Evolutionary conservation across 345 rosid genomes (phyloP), one percentile per base, ranked within the genome.

Genomic region (Noccaea bulbosa): DNA sequence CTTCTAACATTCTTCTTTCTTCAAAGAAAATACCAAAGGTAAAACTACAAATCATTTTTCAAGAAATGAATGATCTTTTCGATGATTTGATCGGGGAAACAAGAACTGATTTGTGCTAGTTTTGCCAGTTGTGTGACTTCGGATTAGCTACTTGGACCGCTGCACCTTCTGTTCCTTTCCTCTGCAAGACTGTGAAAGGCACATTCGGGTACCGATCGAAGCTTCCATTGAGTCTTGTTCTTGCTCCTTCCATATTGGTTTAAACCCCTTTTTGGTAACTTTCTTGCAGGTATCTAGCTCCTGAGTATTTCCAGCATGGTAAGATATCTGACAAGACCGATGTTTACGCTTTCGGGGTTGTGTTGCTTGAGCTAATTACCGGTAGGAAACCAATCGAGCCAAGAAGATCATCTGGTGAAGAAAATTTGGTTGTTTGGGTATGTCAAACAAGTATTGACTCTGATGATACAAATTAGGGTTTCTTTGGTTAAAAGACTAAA

Each of bases 91-190:
- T 15, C 5, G 15, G 27, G 4, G 4, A 46, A 7, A 2, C 5
- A 24, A n/a, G 7, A 7, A 47, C 3, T 34, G 35, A 6, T 37
- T 39, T 41, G 34, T 44, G 5, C 15, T 35, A 15, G 7, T n/a
- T 24, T 43, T 22, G 77, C 39, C 84, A 94, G 99, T 77, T 94
- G 73, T 94, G 99, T 80, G 99, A 94, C 80, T 94, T 94, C 56
- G 97, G 99, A 38, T 85, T 94, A 75, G 99, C 99, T 62, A 86
- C 96, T 40, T 94, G 99, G 99, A 94, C 97, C n/a, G 82, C 96
- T 51, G 93, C 96, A 17, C 97, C 97, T 30, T 94, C 97, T 0
- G 86, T 86, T 73, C 97, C 97, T 65, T 88, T 94, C 78, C 97
- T 94, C 6, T 94, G 99, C 89, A 94, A 89, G 78, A 94, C 99